Evolutionary conservation across 2,329 filamentous ascomycete genomes (phyloP), one percentile per base, ranked within the genome.

Genomic region (Aspergillus clavatus): DNA sequence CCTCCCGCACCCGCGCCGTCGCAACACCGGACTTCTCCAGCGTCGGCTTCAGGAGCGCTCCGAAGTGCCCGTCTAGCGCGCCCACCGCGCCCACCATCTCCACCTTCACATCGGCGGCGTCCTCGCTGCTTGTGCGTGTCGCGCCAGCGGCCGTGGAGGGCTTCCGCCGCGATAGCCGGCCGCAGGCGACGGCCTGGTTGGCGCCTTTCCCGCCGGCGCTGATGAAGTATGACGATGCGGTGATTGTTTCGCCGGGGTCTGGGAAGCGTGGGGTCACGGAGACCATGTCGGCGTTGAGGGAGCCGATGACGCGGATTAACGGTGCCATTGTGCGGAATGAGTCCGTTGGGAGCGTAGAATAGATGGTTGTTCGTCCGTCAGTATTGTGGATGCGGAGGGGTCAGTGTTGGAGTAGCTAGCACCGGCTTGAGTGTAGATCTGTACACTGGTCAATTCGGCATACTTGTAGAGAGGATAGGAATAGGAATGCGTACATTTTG

Each of bases 131-230:
- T 43, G 51, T n/a, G 18, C n/a, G n/a, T n/a, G n/a, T n/a, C n/a
- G n/a, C n/a, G n/a, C n/a, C n/a, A n/a, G 52, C 38, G 12, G 49
- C 3, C 19, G 47, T 42, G 36, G 39, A 16, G 27, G 62, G 55
- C 26, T 72, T 73, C 22, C 75, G 61, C 38, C 85, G 79, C 1
- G 87, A 93, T 40, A 94, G 80, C 52, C 91, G 87, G 40, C 84
- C 87, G 70, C 86, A 89, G 19, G 89, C 89, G 45, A 95, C 87
- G 48, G 89, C 90, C 73, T 97, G 91, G 73, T 97, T 97, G 49
- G 90, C 89, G 53, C 91, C 91, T 72, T 98, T 98, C 46, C 93
- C 91, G 58, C 91, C 93, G 23, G 86, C 84, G 35, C 86, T 89
- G 27, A 84, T 88, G 61, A 78, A 78, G 71, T 95, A 95, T 16